These are phyloP conservation scores for Alloteropsis semialata DNA, from an alignment of 176 grass and related monocot genomes.

Conservation along the genomic window DNA sequence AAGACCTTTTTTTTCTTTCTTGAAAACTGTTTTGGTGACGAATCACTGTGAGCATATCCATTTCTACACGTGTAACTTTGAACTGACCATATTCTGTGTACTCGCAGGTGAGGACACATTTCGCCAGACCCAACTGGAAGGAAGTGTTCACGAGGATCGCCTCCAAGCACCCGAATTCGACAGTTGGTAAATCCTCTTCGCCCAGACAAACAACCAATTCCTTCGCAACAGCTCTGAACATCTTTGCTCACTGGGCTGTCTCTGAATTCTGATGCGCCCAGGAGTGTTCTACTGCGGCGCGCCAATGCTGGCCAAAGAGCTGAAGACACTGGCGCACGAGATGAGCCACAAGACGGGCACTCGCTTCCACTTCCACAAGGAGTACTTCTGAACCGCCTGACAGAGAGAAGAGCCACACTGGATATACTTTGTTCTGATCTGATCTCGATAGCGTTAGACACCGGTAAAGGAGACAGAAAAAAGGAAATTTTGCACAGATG, in stretches of 20 bases:
- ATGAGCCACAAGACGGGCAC: conserved; percentile 90
- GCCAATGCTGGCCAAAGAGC: conserved; percentile 79
- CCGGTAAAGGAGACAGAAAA: conserved; percentile 14
- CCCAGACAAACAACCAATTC: background rate
- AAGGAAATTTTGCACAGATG: conserved; percentile 61
- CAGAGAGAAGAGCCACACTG: background rate
- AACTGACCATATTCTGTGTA: background rate
- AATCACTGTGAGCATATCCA: background rate
- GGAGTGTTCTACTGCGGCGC: conserved; percentile 97
- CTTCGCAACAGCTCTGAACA: background rate
- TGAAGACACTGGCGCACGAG: conserved; percentile 73
- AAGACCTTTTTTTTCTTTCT: background rate
- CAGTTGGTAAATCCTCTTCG: conserved; percentile 68
- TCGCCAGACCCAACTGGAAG: conserved; percentile 96
- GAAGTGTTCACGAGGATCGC: conserved; percentile 88
- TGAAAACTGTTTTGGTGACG: background rate
- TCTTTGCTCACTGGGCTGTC: background rate
- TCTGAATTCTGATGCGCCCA: background rate
- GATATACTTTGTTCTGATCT: background rate
- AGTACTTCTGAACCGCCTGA: conserved; percentile 71
- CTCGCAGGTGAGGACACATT: conserved; percentile 91
- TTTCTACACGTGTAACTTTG: background rate
- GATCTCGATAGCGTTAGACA: conserved; percentile 44
- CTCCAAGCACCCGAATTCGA: conserved; percentile 78
- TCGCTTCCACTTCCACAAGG: conserved; percentile 98